Evolutionary conservation across 371 early-diverging fungal genomes (phyloP), one percentile per base, ranked within the genome.

Genomic region (Mucor mucedo): DNA sequence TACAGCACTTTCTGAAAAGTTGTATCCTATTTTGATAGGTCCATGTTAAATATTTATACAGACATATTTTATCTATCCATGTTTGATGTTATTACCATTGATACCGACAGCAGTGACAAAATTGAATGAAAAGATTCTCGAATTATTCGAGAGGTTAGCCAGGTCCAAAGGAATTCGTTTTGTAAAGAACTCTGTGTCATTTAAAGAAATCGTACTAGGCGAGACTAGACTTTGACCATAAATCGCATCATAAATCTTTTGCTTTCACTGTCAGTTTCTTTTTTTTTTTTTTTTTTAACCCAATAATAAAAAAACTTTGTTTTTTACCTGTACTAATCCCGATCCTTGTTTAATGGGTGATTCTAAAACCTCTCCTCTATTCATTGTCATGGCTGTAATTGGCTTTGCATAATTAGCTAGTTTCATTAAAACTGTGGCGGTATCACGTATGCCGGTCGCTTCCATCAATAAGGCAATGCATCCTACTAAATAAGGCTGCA

Each of bases 401-500:
- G 73, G 66, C 5, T 70, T 70, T 6, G 78, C 78, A 48, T 73
- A 71, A 60, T 76, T 76, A 42, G 72, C 60, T 58, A 81, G 65
- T 8, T 58, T 52, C 9, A 40, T 58, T 14, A 70, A 70, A 45
- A 75, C 52, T 1, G 47, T 55, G 6, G 63, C n/a, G 21, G 67
- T 28, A 35, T 59, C 30, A 32, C 69, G 60, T 21, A 35, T 4
- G 2, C 55, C 49, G 57, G 65, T 71, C 28, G 77, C 65, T 61
- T 87, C 78, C 56, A 80, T 65, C 42, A 71, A 75, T 45, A 88
- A 59, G 4, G 88, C 88, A n/a, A 79, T 72, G 48, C 80, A 73
- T 6, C 88, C 88, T 13, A 85, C 68, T 6, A 83, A 42, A 45
- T 87, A 88, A 0, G 88, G 87, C 45, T 86, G 9, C 21, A 47